Evolutionary conservation across 2,329 filamentous ascomycete genomes (phyloP), one percentile per base, ranked within the genome.

Genomic region (Cytospora piceicola): DNA sequence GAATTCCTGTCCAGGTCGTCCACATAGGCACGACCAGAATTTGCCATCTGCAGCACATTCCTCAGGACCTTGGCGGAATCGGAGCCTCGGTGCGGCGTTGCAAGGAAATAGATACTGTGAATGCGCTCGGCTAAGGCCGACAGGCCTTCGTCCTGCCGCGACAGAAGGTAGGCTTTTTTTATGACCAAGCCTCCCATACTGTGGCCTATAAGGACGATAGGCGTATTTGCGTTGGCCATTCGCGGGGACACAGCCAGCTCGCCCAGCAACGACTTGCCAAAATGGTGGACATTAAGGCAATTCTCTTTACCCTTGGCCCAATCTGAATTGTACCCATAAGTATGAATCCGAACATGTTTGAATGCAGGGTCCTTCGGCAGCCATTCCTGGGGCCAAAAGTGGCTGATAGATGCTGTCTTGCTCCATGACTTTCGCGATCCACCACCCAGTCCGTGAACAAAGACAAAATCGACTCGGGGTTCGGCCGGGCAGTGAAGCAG

Each of bases 361-460:
- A 77, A 75, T 1, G 59, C 70, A 2, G 69, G 60, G 29, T 77
- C 76, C 27, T 69, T 60, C 4, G 76, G 73, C 0, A 81, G 74
- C 75, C 75, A 80, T 58, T 74, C 70, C 51, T 71, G 60, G 0
- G 79, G 79, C 79, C 79, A 81, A 67, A 74, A 80, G n/a, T 74
- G 61, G 1, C 27, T 29, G 51, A 51, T 1, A n/a, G 14, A 20
- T 6, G 12, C 3, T 20, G 1, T 67, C 58, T 75, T 76, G 34
- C 70, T 71, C 78, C 79, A 81, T 64, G 79, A 80, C 63, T 76
- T 75, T 4, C 72, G 70, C 7, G 78, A 77, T 32, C 72, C 70
- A 6, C 79, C 78, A 3, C 76, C 76, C 5, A 80, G 72, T 6
- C 78, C 78, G 68, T 81, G 78, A 9, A 80, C 72, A 58, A 79